Base-by-base conservation (phyloP, 495 filamentous ascomycete species). In the Astrothelium macrocarpum region DNA sequence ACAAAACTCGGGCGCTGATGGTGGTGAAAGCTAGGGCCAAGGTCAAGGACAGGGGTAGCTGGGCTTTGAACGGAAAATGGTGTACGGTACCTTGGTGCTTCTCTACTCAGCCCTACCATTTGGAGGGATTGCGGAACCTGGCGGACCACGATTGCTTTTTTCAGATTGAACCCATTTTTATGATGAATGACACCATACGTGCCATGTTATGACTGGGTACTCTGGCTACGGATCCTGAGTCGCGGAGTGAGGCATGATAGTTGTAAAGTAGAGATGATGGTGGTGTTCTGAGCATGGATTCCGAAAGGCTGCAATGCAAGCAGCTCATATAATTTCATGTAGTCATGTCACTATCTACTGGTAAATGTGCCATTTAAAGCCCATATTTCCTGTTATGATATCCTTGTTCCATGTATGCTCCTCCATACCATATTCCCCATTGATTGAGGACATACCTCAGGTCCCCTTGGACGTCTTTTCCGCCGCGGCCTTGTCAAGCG, bases 401-500 rank as follows among this genome's bases (percentile, higher is more conserved):
- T 49, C 11, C 34, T 31, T 25, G 45, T 65, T 53, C 26, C 26
- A 9, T 20, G 36, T 39, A 31, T 5, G 32, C 32, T 20, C 18
- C 53, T 45, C 58, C 53, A 14, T 42, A 1, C 45, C 31, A 25
- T 60, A 25, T 23, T 31, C n/a, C 49, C 26, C 26, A n/a, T 18
- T 28, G 12, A n/a, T 11, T 18, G 31, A 53, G 28, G 39, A 25
- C 11, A 32, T 11, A 29, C 23, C 11, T 29, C 26, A 56, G 11
- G 43, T 53, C 31, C 25, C 26, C 72, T 76, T 74, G 58, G 60
- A 67, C 46, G 73, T 75, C 79, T 91, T 91, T 56, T 79, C 80
- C 65, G 82, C 78, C 60, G 87, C 82, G n/a, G 79, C 77, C 49
- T 88, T 82, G 67, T 91, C 90, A 59, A 94, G 71, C 11, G 79